Percentiles rank a stretch among this genome's conserved stretches.
These are phyloP conservation scores for Cucumis hystrix DNA, from an alignment of 306 rosid genomes.

Conservation along the genomic window DNA sequence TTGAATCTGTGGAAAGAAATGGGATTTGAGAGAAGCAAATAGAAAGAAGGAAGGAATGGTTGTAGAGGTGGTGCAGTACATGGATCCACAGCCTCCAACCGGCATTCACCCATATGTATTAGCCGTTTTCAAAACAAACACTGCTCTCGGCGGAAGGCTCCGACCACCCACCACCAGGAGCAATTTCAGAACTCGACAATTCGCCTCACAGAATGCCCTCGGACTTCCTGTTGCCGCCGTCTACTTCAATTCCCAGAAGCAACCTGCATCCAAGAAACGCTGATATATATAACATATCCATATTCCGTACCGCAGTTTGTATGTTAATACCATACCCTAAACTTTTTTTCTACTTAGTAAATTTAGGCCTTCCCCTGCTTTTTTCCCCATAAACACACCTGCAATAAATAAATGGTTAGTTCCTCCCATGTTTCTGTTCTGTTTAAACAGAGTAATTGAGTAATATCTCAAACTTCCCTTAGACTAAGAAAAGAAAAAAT, in stretches of 20 bases:
- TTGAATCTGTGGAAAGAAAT: not conserved
- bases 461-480: not conserved
- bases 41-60: not conserved
- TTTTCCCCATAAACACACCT: not conserved
- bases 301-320: not conserved
- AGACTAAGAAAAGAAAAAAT: not conserved
- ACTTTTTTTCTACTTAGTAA: not conserved
- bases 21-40: not conserved
- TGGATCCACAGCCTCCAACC: constrained; percentile 19
- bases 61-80: constrained; percentile 10
- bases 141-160: not conserved
- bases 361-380: not conserved
- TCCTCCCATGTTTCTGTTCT: not conserved
- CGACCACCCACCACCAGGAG: not conserved
- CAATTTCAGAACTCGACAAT: constrained; percentile 25
- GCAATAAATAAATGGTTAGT: not conserved
- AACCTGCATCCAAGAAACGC: constrained; percentile 12
- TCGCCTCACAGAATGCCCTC: constrained; percentile 17
- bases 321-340: not conserved
- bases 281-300: not conserved
- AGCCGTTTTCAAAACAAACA: constrained; percentile 16
- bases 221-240: constrained; percentile 33
- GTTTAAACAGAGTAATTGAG: not conserved
- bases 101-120: constrained; percentile 21
- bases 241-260: constrained; percentile 30